A percentile compares a stretch with the other conserved stretches of the same genome.
Conservation (phyloP, 176 grass and related monocot genomes). For the Lolium perenne region DNA sequence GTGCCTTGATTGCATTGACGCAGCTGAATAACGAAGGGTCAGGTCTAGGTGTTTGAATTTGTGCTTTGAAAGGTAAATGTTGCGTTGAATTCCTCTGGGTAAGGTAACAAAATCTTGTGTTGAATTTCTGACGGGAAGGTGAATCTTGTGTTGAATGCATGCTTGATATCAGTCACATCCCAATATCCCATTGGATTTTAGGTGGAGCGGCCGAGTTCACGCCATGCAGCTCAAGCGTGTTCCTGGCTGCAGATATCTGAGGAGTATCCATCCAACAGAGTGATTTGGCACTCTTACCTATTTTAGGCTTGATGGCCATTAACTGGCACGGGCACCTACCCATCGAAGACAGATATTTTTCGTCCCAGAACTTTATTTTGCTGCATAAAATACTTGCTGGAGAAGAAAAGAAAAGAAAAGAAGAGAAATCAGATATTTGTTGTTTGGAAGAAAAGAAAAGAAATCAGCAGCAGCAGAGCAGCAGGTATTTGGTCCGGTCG, state of each 20-base stretch:
- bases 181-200: neutral
- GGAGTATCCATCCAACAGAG: neutral
- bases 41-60: neutral
- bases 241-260: constrained; percentile 4
- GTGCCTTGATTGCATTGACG: neutral
- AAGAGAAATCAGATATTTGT: neutral
- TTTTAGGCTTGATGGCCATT: neutral
- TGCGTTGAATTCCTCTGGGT: neutral
- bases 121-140: neutral
- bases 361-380: neutral
- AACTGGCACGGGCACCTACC: neutral
- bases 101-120: neutral
- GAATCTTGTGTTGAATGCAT: neutral
- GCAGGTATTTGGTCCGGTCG: neutral
- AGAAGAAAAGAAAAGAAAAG: neutral
- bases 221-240: neutral
- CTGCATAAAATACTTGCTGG: neutral
- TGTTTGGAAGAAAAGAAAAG: neutral
- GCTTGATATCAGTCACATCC: neutral
- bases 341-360: neutral
- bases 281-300: constrained; percentile 17
- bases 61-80: neutral
- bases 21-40: neutral
- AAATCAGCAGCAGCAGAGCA: neutral
- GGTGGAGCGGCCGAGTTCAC: constrained; percentile 19